These are phyloP conservation scores for Albophoma yamanashiensis DNA, from an alignment of 2,329 filamentous ascomycete genomes.

Conservation along the genomic window DNA sequence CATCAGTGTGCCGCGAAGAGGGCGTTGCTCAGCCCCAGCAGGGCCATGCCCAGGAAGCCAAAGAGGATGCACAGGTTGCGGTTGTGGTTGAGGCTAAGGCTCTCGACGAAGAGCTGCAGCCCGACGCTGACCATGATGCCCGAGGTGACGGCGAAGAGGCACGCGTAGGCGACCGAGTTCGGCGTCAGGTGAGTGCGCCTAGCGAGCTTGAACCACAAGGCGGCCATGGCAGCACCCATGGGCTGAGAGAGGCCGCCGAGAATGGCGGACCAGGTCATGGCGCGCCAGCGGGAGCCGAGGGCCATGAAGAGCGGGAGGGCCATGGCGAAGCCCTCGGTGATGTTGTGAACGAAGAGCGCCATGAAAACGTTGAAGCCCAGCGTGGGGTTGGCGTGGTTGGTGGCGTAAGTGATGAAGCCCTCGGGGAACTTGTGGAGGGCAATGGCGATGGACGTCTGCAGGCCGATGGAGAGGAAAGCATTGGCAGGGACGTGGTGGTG, in stretches of 20 bases:
- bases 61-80: constrained; percentile 67
- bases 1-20: constrained; percentile 51
- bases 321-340: constrained; percentile 93
- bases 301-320: constrained; percentile 89
- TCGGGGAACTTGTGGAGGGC: constrained; percentile 92
- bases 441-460: constrained; percentile 92
- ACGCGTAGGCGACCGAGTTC: constrained; percentile 55
- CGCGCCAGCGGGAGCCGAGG: constrained; percentile 65
- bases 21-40: constrained; percentile 77
- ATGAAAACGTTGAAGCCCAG: constrained; percentile 90
- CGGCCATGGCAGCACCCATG: constrained; percentile 72
- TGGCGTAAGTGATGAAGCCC: constrained; percentile 83
- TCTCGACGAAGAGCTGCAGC: constrained; percentile 80
- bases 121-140: constrained; percentile 96
- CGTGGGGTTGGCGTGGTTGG: constrained; percentile 86
- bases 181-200: constrained; percentile 36
- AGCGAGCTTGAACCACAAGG: constrained; percentile 73
- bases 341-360: constrained; percentile 95
- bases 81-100: constrained; percentile 71
- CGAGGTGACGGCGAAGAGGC: constrained; percentile 79
- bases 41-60: constrained; percentile 76
- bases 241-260: constrained; percentile 84
- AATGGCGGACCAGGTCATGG: constrained; percentile 74
- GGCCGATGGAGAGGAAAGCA: constrained; percentile 85
- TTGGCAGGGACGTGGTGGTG: constrained; percentile 95